These are phyloP conservation scores for Metschnikowia drakensbergensis DNA, from an alignment of 805 yeast genomes.

Conservation along the genomic window DNA sequence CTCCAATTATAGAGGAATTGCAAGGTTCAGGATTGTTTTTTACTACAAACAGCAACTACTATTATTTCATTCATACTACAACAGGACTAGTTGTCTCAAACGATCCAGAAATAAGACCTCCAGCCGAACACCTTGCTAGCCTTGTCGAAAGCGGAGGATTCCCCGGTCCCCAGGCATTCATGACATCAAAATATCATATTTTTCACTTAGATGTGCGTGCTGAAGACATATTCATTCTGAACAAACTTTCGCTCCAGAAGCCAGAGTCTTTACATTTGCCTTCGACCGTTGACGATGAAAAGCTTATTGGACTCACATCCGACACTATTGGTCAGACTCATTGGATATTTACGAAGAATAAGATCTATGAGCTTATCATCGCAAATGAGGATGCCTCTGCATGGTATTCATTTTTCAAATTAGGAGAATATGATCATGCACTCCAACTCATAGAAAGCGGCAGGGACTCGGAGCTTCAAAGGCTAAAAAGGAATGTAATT, in stretches of 20 bases:
- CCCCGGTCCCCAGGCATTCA: slow-evolving; percentile 13
- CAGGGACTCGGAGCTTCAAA: neutral
- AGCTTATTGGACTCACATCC: slow-evolving; percentile 27
- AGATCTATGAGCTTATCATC: slow-evolving; percentile 68
- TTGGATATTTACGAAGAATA: slow-evolving; percentile 66
- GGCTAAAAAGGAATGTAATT: slow-evolving; percentile 39
- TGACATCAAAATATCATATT: slow-evolving; percentile 31
- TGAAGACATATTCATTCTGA: slow-evolving; percentile 23
- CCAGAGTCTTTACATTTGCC: slow-evolving; percentile 6
- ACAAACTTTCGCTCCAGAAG: slow-evolving; percentile 25
- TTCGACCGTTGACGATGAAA: slow-evolving; percentile 2
- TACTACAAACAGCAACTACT: neutral
- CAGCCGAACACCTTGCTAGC: slow-evolving; percentile 16
- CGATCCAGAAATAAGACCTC: slow-evolving; percentile 27
- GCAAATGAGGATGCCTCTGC: slow-evolving; percentile 68
- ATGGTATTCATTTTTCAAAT: slow-evolving; percentile 47
- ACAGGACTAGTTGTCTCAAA: slow-evolving; percentile 24
- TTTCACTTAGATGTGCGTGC: slow-evolving; percentile 18
- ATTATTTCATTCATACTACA: slow-evolving; percentile 10
- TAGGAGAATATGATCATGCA: slow-evolving; percentile 59
- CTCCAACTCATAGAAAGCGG: slow-evolving; percentile 25
- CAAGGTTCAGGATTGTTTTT: neutral
- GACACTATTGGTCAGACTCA: slow-evolving; percentile 48
- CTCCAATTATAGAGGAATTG: slow-evolving; percentile 1
- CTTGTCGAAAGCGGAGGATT: slow-evolving; percentile 2